Percentiles rank a stretch among this genome's conserved stretches.
These are phyloP conservation scores for Vitis rotundifolia DNA, from an alignment of 164 flowering plant species.

Conservation along the genomic window DNA sequence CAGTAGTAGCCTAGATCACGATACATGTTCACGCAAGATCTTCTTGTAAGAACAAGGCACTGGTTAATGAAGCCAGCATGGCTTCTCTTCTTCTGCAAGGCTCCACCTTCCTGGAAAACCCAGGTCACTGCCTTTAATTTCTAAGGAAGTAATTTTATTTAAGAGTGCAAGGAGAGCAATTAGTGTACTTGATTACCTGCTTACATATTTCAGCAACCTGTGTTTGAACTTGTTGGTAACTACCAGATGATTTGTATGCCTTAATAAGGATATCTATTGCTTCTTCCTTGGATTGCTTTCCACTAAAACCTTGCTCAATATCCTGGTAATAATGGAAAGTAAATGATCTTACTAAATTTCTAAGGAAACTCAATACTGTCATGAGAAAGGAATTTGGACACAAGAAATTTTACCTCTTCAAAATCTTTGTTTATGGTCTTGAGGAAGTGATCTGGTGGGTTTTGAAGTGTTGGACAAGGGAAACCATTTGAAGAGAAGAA, in stretches of 20 bases:
- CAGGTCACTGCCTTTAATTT: not conserved
- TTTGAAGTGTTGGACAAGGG: slow-evolving; percentile 65
- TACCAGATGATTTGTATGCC: slow-evolving; percentile 26
- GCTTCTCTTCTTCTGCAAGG: slow-evolving; percentile 13
- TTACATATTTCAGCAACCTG: slow-evolving; percentile 18
- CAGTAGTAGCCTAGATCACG: slow-evolving; percentile 50
- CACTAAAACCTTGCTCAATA: slow-evolving; percentile 19
- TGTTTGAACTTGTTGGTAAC: slow-evolving; percentile 14
- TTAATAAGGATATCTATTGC: slow-evolving; percentile 23
- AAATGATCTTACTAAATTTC: too few species aligned
- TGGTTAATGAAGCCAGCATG: slow-evolving; percentile 42
- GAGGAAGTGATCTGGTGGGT: slow-evolving; percentile 84
- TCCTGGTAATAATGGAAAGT: slow-evolving; percentile 15
- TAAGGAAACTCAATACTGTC: too few species aligned
- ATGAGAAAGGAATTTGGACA: too few species aligned
- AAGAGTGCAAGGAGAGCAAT: not conserved
- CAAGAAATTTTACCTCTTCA: slow-evolving; percentile 40
- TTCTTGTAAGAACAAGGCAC: slow-evolving; percentile 27
- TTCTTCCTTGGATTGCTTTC: slow-evolving; percentile 18
- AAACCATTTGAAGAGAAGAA: slow-evolving; percentile 66
- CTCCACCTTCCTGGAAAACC: slow-evolving; percentile 6
- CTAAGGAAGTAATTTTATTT: not conserved
- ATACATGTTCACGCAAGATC: slow-evolving; percentile 42
- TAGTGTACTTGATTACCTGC: slow-evolving; percentile 10
- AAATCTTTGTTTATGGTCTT: slow-evolving; percentile 74